Conservation (phyloP, 2,329 filamentous ascomycete species). For the Botryosphaeria dothidea region DNA sequence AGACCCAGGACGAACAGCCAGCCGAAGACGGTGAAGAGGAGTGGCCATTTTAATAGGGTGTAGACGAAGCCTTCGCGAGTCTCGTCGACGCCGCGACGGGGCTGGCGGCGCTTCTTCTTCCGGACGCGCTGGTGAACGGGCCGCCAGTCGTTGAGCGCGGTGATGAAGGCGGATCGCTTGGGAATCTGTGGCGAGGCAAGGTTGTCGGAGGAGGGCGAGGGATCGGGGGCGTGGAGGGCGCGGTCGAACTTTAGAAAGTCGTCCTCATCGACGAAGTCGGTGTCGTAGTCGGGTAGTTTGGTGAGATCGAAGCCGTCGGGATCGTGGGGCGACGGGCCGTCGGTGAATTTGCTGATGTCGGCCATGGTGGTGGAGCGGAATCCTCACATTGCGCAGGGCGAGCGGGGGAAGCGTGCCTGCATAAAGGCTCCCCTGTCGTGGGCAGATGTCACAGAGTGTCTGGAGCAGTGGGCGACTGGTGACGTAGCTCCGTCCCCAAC, state of each 20-base stretch:
- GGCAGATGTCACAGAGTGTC: not conserved
- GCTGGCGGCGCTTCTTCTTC: slow-evolving; percentile 42
- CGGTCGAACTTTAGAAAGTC: slow-evolving; percentile 78
- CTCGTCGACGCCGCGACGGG: slow-evolving; percentile 70
- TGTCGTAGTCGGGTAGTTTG: slow-evolving; percentile 74
- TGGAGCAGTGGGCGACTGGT: not conserved
- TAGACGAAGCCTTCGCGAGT: slow-evolving; percentile 94
- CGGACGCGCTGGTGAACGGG: slow-evolving; percentile 76
- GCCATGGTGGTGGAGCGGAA: slow-evolving; percentile 36
- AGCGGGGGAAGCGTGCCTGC: not conserved
- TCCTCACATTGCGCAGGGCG: slow-evolving; percentile 4
- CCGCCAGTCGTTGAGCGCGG: slow-evolving; percentile 93
- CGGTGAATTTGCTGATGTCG: slow-evolving; percentile 46
- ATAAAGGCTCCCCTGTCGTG: slow-evolving; percentile 2
- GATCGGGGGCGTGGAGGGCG: slow-evolving; percentile 78
- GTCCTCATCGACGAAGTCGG: slow-evolving; percentile 71
- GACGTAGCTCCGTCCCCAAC: not conserved
- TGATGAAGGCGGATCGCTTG: slow-evolving; percentile 63
- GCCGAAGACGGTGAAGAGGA: slow-evolving; percentile 74
- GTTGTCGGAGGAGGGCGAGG: slow-evolving; percentile 63
- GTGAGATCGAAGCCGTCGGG: slow-evolving; percentile 67
- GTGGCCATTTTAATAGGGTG: slow-evolving; percentile 84
- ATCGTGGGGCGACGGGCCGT: slow-evolving; percentile 62
- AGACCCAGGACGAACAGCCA: slow-evolving; percentile 77
- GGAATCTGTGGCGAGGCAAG: slow-evolving; percentile 46